Evolutionary conservation across 257 asterid species (phyloP), one percentile per base, ranked within the genome.

Genomic region (Solanum neorickii): DNA sequence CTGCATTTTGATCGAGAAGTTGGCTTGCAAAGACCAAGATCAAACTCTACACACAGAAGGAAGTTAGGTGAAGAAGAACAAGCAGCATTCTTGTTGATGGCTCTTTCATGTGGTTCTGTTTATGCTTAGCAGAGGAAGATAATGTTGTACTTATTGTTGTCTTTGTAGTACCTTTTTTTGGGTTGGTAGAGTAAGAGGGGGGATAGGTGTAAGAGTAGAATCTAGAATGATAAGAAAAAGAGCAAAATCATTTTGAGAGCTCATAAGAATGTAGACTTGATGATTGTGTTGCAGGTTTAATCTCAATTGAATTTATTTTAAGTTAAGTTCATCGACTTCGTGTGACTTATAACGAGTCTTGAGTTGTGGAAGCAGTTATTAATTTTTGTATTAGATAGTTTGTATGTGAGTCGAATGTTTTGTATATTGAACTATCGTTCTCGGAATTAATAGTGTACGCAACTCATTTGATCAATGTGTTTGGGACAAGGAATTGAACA

Each of bases 31-130:
- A 92, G 97, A 83, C 98, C 98, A 14, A 92, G 98, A 93, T 95
- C 97, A 23, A 94, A 88, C 78, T 91, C 93, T 5, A 33, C 77
- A 18, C 91, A 95, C 80, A 91, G 97, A 84, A 92, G 96, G 85
- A 95, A 94, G 88, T 42, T 93, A 85, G 97, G 98, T 0, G 99
- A 97, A 82, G 99, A 89, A 82, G 99, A 97, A 46, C 98, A 92
- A 90, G 99, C 99, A 7, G 99, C 99, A 0, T 91, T 93, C 74
- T 95, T 97, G 16, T 89, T 97, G 70, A 97, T 97, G 98, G 98
- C 98, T 44, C 68, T 97, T 31, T 97, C 99, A 1, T 95, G 97
- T 93, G 98, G 99, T 62, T 93, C 98, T 27, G 99, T 96, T 84
- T 94, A 94, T 89, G 98, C 99, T 31, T 97, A 93, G 90, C 3